phyloP scores from a whole-genome alignment of 1,284 basidiomycete species.

The Irpex sp. region DNA sequence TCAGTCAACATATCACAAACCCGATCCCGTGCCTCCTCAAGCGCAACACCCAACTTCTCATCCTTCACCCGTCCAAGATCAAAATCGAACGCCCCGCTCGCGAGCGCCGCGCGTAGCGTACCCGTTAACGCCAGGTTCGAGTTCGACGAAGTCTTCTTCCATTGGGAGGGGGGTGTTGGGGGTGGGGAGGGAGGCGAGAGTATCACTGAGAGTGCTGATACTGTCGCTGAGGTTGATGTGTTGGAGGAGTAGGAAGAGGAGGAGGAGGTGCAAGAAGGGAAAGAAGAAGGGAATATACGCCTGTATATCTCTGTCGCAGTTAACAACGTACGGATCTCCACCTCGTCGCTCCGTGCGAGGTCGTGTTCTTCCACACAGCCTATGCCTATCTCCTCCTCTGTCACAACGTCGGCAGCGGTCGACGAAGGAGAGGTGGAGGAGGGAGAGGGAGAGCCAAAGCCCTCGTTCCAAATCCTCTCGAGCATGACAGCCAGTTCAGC shows the following conservation, averaged over 20 bases:
- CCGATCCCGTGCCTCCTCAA: slow-evolving; percentile 67
- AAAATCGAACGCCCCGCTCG: slow-evolving; percentile 56
- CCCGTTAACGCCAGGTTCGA: slow-evolving; percentile 36
- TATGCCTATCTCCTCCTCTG: slow-evolving; percentile 19
- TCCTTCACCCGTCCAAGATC: slow-evolving; percentile 26
- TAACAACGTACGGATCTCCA: slow-evolving; percentile 48
- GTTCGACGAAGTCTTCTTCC: slow-evolving; percentile 19
- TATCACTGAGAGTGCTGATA: slow-evolving; percentile 34
- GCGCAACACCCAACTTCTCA: slow-evolving; percentile 26
- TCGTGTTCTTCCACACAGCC: slow-evolving; percentile 32
- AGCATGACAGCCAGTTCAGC: slow-evolving; percentile 49
- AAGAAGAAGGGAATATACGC: slow-evolving; percentile 48
- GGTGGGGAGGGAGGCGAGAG: slow-evolving; percentile 43
- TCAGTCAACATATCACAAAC: slow-evolving; percentile 64
- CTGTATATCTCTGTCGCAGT: slow-evolving; percentile 54
- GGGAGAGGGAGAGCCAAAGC: slow-evolving; percentile 15
- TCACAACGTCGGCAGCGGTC: slow-evolving; percentile 21
- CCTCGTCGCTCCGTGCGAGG: slow-evolving; percentile 31
- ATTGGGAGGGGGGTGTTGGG: slow-evolving; percentile 38
- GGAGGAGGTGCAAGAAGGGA: slow-evolving; percentile 24
- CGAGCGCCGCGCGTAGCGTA: slow-evolving; percentile 48
- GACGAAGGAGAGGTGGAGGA: too few relatives aligned
- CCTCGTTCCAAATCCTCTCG: slow-evolving; percentile 48
- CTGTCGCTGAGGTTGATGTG: too few relatives aligned
- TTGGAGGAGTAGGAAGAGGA: too few relatives aligned